Evolutionary conservation across 2,329 filamentous ascomycete species (phyloP), one percentile per base, ranked within the genome.

Genomic region (Penicillium capsulatum): DNA sequence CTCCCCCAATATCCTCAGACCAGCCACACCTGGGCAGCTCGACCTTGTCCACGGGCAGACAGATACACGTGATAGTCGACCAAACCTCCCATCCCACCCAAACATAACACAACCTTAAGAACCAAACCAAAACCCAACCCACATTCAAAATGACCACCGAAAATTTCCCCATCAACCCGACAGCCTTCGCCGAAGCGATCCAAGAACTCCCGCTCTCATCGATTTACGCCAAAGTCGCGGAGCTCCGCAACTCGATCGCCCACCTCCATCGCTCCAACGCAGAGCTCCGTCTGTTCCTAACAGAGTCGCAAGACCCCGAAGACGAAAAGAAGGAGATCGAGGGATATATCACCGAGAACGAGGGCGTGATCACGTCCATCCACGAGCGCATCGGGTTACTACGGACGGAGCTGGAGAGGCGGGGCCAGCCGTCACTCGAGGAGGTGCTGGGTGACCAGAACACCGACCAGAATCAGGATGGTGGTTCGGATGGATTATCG

Each of bases 161-260:
- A 54, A 51, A 71, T 8, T 53, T 54, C 11, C 74, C 75, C 19
- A 79, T 79, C 45, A 62, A 68, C 15, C 59, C 69, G n/a, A 54
- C 60, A 20, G 70, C 67, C 42, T 80, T 80, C 56, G 69, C 72
- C 37, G 61, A 69, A 47, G 80, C 79, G 14, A 72, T 83, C 49
- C 64, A 71, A 53, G 70, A 74, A 41, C 74, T 83, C 6, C 73
- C 78, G 7, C 63, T 81, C 48, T 71, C 75, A 44, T 70, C 74
- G 14, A 65, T 83, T 17, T 77, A 81, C 65, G 66, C 70, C 56
- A 83, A 82, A 68, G 74, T 74, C 40, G 69, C 73, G 41, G 80
- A 83, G 54, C 68, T 83, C 7, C 67, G 66, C 30, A 83, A 82
- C 65, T 76, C 71, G 42, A 76, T 81, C 53, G 58, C 66, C 2